Conservation (phyloP, 2,329 filamentous ascomycete genomes). For the Beauveria sp. region DNA sequence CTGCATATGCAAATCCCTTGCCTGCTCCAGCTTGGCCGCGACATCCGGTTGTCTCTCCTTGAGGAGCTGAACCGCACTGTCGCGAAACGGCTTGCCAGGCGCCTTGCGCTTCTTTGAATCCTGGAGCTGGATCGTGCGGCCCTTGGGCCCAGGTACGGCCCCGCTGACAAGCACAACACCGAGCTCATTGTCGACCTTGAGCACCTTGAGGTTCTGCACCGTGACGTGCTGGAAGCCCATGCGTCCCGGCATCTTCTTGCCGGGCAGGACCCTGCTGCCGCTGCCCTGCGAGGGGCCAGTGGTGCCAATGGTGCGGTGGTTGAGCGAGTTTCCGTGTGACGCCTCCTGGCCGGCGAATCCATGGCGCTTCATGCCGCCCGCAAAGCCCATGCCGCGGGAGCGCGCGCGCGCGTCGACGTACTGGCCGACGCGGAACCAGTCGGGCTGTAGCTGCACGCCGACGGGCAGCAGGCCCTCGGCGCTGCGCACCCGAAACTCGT, state of each 20-base stretch:
- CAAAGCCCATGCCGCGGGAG: constrained; percentile 85
- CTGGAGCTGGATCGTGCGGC: constrained; percentile 74
- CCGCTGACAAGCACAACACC: constrained; percentile 87
- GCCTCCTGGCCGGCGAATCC: constrained; percentile 84
- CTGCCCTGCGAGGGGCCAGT: constrained; percentile 83
- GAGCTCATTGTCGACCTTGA: constrained; percentile 80
- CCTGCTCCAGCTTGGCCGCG: constrained; percentile 38
- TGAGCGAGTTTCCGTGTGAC: constrained; percentile 91
- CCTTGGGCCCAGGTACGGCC: constrained; percentile 79
- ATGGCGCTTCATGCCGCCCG: constrained; percentile 95
- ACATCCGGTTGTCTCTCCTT: constrained; percentile 40
- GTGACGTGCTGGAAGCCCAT: constrained; percentile 91
- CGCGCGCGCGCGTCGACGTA: constrained; percentile 78
- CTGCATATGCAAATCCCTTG: constrained; percentile 43
- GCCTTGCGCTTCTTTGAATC: constrained; percentile 81
- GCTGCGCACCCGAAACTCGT: constrained; percentile 79
- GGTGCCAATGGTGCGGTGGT: constrained; percentile 87
- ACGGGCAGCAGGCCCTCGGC: constrained; percentile 66
- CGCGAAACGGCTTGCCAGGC: constrained; percentile 41
- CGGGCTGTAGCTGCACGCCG: constrained; percentile 69
- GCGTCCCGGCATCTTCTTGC: constrained; percentile 95
- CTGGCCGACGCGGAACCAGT: constrained; percentile 87
- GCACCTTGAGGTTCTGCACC: constrained; percentile 80
- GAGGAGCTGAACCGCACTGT: constrained; percentile 35
- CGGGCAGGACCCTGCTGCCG: constrained; percentile 85